Percentiles rank a stretch among this genome's conserved stretches.
These are phyloP conservation scores for Phytophthora hybrid DNA, from an alignment of 352 stramenopile genomes.

Conservation along the genomic window DNA sequence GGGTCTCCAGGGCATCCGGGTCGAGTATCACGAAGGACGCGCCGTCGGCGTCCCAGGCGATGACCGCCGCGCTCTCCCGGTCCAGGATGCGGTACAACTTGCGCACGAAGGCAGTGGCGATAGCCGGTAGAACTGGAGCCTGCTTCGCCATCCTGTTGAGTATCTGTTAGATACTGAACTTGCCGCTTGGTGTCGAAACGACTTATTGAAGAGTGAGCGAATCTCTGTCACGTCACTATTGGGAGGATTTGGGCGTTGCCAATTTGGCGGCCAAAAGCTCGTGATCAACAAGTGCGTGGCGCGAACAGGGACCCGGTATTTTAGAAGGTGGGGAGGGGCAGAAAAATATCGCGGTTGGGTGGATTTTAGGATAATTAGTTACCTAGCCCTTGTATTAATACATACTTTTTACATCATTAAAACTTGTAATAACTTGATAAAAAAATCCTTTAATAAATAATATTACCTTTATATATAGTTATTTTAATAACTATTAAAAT, in stretches of 20 bases:
- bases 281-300: too few species aligned
- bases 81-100: conserved; percentile 84
- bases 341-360: too few species aligned
- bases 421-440: too few species aligned
- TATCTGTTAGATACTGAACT: too few species aligned
- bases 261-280: not conserved
- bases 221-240: not conserved
- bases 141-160: conserved; percentile 1
- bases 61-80: conserved; percentile 58
- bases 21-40: conserved; percentile 66
- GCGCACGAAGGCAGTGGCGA: conserved; percentile 76
- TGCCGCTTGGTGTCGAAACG: conserved; percentile 6
- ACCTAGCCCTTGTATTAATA: too few species aligned
- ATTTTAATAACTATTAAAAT: too few species aligned
- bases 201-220: conserved; percentile 44
- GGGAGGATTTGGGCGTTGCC: not conserved
- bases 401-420: too few species aligned
- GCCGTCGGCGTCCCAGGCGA: conserved; percentile 65
- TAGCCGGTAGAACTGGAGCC: conserved; percentile 36
- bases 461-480: too few species aligned
- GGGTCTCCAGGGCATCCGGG: conserved; percentile 50
- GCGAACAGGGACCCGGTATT: too few species aligned
- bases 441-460: too few species aligned
- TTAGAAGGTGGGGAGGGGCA: too few species aligned
- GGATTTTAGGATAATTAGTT: too few species aligned